phyloP scores from a whole-genome alignment of 2,329 filamentous ascomycete genomes.

The Phoma sp. region DNA sequence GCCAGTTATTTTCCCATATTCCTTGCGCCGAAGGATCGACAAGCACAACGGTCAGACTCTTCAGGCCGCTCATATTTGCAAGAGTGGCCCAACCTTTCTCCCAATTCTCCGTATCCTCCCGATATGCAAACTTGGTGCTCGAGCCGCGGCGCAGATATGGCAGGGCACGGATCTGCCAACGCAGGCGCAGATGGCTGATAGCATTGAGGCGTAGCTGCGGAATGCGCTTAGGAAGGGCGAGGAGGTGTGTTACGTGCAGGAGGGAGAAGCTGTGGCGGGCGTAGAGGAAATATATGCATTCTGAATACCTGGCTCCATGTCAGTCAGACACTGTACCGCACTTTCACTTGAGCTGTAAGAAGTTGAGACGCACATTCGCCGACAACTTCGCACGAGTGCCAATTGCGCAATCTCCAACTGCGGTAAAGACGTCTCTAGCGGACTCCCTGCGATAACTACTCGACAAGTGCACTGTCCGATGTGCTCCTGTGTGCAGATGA shows the following conservation, averaged over 20 bases:
- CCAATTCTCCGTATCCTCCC: conserved; percentile 45
- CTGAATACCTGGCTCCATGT: conserved; percentile 35
- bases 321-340: background rate
- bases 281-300: conserved; percentile 40
- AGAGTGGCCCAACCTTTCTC: conserved; percentile 37
- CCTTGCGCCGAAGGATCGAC: conserved; percentile 35
- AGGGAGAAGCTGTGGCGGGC: conserved; percentile 40
- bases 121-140: conserved; percentile 34
- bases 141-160: conserved; percentile 38
- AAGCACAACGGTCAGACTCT: conserved; percentile 35
- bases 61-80: conserved; percentile 33
- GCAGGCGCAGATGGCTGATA: conserved; percentile 38
- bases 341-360: background rate
- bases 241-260: conserved; percentile 41
- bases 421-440: conserved; percentile 5
- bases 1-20: conserved; percentile 41
- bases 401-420: conserved; percentile 11
- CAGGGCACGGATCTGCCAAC: conserved; percentile 43
- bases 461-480: conserved; percentile 32
- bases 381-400: conserved; percentile 31
- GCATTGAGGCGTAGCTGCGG: conserved; percentile 33
- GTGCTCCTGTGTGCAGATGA: conserved; percentile 33
- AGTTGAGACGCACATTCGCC: conserved; percentile 29
- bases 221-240: conserved; percentile 38
- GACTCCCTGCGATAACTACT: conserved; percentile 35